phyloP scores from a whole-genome alignment of 805 yeast species.

The Torulaspora microellipsoides region DNA sequence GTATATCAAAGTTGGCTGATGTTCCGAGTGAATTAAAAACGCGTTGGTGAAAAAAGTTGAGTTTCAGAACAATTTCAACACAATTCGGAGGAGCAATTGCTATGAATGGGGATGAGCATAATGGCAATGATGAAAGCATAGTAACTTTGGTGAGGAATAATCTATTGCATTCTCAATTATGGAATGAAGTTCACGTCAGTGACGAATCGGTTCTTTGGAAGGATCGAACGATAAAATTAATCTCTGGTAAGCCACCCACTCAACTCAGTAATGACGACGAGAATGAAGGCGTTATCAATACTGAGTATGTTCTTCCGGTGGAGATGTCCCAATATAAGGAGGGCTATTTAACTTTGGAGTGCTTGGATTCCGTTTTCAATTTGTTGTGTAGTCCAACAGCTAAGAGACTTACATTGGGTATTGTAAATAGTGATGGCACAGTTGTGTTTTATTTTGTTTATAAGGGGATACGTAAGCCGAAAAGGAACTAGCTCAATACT shows the following conservation, averaged over 20 bases:
- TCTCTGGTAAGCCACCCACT: constrained; percentile 25
- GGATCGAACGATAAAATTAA: constrained; percentile 11
- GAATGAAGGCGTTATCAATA: constrained; percentile 5
- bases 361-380: constrained; percentile 21
- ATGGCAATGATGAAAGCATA: constrained; percentile 50
- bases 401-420: constrained; percentile 46
- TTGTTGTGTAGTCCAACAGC: constrained; percentile 23
- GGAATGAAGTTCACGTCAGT: constrained; percentile 23
- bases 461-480: constrained; percentile 63
- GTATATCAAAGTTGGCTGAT: too few species aligned
- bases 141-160: constrained; percentile 38
- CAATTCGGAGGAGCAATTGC: neutral
- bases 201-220: constrained; percentile 16
- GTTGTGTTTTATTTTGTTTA: constrained; percentile 65
- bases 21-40: neutral
- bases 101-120: neutral
- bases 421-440: constrained; percentile 63
- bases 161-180: constrained; percentile 26
- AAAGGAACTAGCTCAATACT: constrained; percentile 39
- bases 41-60: neutral
- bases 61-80: too few species aligned
- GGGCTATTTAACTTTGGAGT: constrained; percentile 22
- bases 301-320: constrained; percentile 30
- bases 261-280: constrained; percentile 24
- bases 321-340: constrained; percentile 28